Evolutionary conservation across 2,329 filamentous ascomycete species (phyloP), one percentile per base, ranked within the genome.

Genomic region (Calonectria leucothoes): DNA sequence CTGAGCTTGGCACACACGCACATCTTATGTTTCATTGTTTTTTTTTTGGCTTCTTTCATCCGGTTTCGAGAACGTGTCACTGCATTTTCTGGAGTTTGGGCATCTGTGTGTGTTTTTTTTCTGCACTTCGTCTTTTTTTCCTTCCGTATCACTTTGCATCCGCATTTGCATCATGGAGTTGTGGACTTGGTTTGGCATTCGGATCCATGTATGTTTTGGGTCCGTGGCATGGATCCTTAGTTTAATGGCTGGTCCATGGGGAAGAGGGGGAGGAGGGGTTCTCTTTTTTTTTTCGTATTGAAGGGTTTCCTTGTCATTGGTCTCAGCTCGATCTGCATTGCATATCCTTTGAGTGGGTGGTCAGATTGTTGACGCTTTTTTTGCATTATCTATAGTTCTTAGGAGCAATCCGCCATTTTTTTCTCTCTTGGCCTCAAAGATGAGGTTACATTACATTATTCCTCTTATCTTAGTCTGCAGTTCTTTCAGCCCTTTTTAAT

Each of bases 1-100:
- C 64, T 73, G 61, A 79, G 27, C 35, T 25, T 29, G 23, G 6
- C 42, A 10, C 17, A 20, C 14, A 10, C 11, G 14, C 35, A 39
- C 11, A 6, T 2, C 35, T 15, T n/a, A n/a, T n/a, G n/a, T n/a
- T n/a, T n/a, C n/a, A n/a, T 17, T 39, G 14, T 39, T 39, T 39
- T 3, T 39, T 39, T 39, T 39, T n/a, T n/a, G n/a, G n/a, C n/a
- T n/a, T 3, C 35, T 3, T 17, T 4, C 11, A 66, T 48, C 61
- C 66, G 39, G 17, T 20, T 49, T 42, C 27, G 37, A 52, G 59
- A 33, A 29, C 33, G 11, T n/a, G 23, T 39, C 52, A 27, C 63
- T 80, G 78, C 80, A 82, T 83, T 77, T 42, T 37, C 25, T 35
- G 78, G 78, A 72, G 78, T 78, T 79, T 20, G 31, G 55, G 67